Conservation (phyloP, 2,329 filamentous ascomycete species). For the Fusarium temperatum region DNA sequence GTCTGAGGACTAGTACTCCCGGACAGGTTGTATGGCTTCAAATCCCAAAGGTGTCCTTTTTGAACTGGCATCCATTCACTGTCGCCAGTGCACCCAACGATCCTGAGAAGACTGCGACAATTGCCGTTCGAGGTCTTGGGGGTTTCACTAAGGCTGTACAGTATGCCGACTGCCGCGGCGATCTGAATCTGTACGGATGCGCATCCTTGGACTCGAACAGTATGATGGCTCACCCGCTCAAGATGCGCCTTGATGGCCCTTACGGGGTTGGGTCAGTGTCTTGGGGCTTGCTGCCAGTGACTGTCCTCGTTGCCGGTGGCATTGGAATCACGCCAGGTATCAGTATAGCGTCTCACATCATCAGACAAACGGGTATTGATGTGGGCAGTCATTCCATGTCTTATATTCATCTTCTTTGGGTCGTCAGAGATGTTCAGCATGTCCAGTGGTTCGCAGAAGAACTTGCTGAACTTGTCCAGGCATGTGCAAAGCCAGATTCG, state of each 20-base stretch:
- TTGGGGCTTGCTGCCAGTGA: background rate
- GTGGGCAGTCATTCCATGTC: fast-evolving
- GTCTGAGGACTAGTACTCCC: background rate
- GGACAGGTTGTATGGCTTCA: background rate
- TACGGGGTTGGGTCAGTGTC: background rate
- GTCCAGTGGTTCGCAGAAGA: background rate
- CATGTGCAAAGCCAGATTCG: background rate
- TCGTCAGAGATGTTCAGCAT: background rate
- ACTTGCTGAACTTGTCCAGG: background rate
- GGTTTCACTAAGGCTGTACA: background rate
- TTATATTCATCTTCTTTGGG: background rate
- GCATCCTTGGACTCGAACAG: background rate
- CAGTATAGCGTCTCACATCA: background rate
- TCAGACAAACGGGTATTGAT: background rate
- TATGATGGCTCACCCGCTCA: background rate
- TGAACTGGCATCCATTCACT: background rate
- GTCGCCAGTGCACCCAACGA: background rate
- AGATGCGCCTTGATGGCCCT: background rate
- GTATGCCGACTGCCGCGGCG: background rate
- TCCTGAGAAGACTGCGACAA: background rate
- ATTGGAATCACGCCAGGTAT: background rate
- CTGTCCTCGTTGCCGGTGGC: background rate
- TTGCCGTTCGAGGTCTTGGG: background rate
- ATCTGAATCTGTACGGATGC: background rate
- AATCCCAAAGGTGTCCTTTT: background rate